Evolutionary conservation across 2,329 filamentous ascomycete species (phyloP).

Genomic region (Ceratocystiopsis sp.): DNA sequence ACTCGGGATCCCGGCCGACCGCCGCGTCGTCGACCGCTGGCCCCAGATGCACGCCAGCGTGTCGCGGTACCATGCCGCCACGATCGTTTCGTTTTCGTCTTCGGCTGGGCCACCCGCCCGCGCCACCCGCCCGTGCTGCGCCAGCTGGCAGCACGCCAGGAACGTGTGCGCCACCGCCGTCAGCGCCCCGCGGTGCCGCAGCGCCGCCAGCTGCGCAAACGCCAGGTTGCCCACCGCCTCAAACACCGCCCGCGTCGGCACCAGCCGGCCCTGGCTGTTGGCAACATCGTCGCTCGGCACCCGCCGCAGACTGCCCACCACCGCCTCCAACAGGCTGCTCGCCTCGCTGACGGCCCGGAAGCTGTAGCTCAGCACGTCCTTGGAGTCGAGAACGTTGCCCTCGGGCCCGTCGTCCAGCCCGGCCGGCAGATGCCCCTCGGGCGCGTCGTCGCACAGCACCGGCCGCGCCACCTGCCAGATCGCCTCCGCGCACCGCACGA

Average conservation of each 20-base stretch:
- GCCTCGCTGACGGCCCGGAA: slow-evolving; percentile 93
- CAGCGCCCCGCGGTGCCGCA: slow-evolving; percentile 85
- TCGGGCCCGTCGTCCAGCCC: slow-evolving; percentile 36
- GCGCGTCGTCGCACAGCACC: slow-evolving; percentile 82
- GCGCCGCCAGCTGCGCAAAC: slow-evolving; percentile 64
- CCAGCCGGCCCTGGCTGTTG: slow-evolving; percentile 26
- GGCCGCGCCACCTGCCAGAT: slow-evolving; percentile 63
- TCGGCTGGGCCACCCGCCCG: slow-evolving; percentile 16
- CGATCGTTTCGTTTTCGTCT: slow-evolving; percentile 25
- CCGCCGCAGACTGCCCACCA: no score
- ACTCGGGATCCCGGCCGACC: slow-evolving; percentile 83
- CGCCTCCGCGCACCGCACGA: slow-evolving; percentile 43
- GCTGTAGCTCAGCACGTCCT: slow-evolving; percentile 83
- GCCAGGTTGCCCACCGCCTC: slow-evolving; percentile 53
- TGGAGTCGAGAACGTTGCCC: slow-evolving; percentile 43
- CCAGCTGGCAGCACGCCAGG: slow-evolving; percentile 54
- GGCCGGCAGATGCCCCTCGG: slow-evolving; percentile 70
- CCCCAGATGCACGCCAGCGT: slow-evolving; percentile 54
- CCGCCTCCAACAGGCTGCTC: slow-evolving; percentile 28
- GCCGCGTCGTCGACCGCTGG: slow-evolving; percentile 66
- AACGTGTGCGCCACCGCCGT: slow-evolving; percentile 87
- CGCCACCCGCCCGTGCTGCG: slow-evolving; percentile 27
- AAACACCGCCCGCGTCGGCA: slow-evolving; percentile 38
- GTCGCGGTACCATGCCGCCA: slow-evolving; percentile 58
- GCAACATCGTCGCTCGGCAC: no score